Base-by-base conservation (phyloP, 441 rosid genomes). In the Melastoma candidum region DNA sequence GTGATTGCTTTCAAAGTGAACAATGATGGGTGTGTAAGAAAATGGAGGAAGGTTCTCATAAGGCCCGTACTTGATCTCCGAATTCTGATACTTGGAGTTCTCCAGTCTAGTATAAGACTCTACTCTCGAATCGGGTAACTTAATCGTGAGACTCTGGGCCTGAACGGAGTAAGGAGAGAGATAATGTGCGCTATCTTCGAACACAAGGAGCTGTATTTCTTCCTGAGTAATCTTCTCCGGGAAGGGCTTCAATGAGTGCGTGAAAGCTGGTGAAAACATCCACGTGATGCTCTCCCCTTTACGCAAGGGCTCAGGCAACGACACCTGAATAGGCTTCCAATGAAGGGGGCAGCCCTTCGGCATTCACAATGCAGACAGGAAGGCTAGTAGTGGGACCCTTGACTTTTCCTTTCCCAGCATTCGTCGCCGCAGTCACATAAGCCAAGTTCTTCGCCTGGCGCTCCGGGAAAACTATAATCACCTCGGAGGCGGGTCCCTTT, bases 31-130 rank as follows among this genome's bases (percentile, higher is more conserved):
- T 9, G 79, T 63, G 65, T 71, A 78, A 1, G 93, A 83, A 71
- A 72, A 89, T 47, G 94, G 63, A 12, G 79, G 82, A n/a, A 78
- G 75, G 61, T 83, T 73, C 77, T 84, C 85, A 48, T 79, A 84
- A 1, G 93, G 95, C n/a, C 94, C 99, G 51, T 93, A 93, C 64
- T 77, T 93, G 72, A 93, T 78, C 71, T 93, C 97, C 7, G 81
- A 79, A 46, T 83, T 93, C 47, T 78, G 81, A 36, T 57, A 14
- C 73, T 84, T 84, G 0, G 86, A 65, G 52, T 74, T 81, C 57
- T 89, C 99, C 26, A 81, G 54, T 48, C 74, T 83, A 3, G 96
- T 76, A 63, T 77, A 93, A 46, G 95, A 85, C 64, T 89, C 95
- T 29, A 89, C 73, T 67, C 90, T 81, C 32, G 83, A 63, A 26